Evolutionary conservation across 768 basidiomycete genomes (phyloP).

Genomic region (Jaapia argillacea): DNA sequence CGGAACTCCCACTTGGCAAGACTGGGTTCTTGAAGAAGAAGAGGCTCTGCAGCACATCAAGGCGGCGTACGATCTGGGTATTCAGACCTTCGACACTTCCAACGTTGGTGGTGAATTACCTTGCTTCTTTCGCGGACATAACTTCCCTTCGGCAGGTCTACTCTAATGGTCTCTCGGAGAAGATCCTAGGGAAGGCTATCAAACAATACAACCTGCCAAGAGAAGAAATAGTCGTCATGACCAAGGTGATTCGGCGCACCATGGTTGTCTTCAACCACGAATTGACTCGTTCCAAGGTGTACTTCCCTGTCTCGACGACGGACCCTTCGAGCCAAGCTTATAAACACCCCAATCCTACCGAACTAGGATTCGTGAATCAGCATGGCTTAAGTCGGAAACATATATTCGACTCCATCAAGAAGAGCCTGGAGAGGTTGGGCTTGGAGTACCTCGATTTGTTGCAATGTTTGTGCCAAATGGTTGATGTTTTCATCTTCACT

Average conservation of each 20-base stretch:
- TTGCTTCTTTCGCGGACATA: neutral
- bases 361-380: slow-evolving; percentile 33
- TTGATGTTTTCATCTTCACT: neutral
- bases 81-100: slow-evolving; percentile 25
- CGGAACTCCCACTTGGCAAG: slow-evolving; percentile 36
- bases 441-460: slow-evolving; percentile 36
- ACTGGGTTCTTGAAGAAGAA: slow-evolving; percentile 41
- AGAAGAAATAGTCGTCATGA: slow-evolving; percentile 35
- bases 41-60: slow-evolving; percentile 35
- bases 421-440: slow-evolving; percentile 29
- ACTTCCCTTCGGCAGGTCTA: slow-evolving; percentile 21
- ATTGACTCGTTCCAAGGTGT: slow-evolving; percentile 11
- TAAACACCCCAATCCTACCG: slow-evolving; percentile 1
- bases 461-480: slow-evolving; percentile 24
- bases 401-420: slow-evolving; percentile 37
- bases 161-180: slow-evolving; percentile 26
- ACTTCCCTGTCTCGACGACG: no score
- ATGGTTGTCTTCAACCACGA: slow-evolving; percentile 7
- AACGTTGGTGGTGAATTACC: slow-evolving; percentile 6
- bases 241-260: slow-evolving; percentile 26
- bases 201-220: slow-evolving; percentile 33
- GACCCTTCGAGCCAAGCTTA: slow-evolving; percentile 5
- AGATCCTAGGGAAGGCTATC: slow-evolving; percentile 33
- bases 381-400: slow-evolving; percentile 15
- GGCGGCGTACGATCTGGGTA: slow-evolving; percentile 30